Base-by-base conservation (phyloP, 192 early-diverging fungal genomes). In the Umbelopsis sp. region DNA sequence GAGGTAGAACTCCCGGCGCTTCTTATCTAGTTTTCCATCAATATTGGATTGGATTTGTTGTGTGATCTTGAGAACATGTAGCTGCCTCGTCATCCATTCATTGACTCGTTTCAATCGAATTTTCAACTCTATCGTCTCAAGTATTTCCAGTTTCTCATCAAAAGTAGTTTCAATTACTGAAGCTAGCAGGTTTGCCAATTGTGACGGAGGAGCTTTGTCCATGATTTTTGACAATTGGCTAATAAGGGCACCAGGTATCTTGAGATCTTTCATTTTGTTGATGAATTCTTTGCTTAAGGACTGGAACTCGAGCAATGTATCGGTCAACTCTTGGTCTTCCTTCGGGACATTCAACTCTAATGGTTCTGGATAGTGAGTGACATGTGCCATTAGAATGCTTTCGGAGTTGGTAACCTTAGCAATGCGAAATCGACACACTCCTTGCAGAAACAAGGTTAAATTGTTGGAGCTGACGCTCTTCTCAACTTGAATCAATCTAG, bases 1-100 rank as follows among this genome's bases (percentile, higher is more conserved):
- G 47, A 95, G 79, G 69, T 92, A 87, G 56, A 88, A 91, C 72
- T 95, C 93, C 34, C 91, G 82, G 59, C 93, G 93, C 76, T 93
- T 93, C 72, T 92, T 89, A 53, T 84, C 90, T 10, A 93, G 77
- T 74, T 92, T 92, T 45, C 85, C 88, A 74, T 92, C 91, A n/a
- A 93, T 87, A 24, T 82, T 89, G 9, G 87, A 83, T 68, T 91
- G 91, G 29, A 93, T 83, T 79, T 93, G 86, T 80, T 91, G 88
- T 26, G 89, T 88, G 17, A 95, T 93, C 71, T 90, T 91, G n/a
- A 93, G 77, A 1, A 93, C 88, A 71, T 89, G 85, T 20, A 95
- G 82, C 72, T 95, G 93, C 14, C 91, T 85, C 29, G 84, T 90
- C 43, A 95, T 75, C 49, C 90, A 84, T 50, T 91, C 91, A 21